These are phyloP conservation scores for Candida sp. DNA, from an alignment of 1,139 yeast genomes.

Conservation along the genomic window DNA sequence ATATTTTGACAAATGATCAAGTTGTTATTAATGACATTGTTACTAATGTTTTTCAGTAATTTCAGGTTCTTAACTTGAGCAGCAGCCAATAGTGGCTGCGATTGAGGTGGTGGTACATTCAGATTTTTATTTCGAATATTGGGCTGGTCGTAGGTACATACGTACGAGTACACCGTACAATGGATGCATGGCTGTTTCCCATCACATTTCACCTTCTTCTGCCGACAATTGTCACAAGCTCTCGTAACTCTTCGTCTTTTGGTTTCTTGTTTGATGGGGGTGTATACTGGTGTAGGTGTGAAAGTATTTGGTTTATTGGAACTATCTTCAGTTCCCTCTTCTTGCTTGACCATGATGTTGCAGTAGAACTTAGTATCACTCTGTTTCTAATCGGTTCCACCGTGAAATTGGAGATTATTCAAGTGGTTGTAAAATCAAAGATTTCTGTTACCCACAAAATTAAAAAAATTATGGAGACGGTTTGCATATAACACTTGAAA, in stretches of 20 bases:
- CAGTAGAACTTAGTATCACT: neutral
- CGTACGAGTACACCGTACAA: slow-evolving; percentile 82
- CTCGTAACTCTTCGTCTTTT: slow-evolving; percentile 79
- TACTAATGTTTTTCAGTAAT: slow-evolving; percentile 7
- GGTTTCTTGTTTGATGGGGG: slow-evolving; percentile 13
- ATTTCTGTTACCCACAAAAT: no score
- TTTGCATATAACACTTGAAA: neutral
- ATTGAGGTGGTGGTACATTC: slow-evolving; percentile 12
- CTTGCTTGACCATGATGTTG: neutral
- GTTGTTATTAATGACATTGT: slow-evolving; percentile 11
- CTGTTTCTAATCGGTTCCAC: neutral
- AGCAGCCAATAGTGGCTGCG: slow-evolving; percentile 4
- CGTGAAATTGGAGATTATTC: no score
- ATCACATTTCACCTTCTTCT: slow-evolving; percentile 83
- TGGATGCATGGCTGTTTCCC: slow-evolving; percentile 87
- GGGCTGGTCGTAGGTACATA: slow-evolving; percentile 74
- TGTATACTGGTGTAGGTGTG: neutral
- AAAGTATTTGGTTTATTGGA: neutral
- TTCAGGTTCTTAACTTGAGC: neutral
- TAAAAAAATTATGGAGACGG: neutral
- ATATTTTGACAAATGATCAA: slow-evolving; percentile 23
- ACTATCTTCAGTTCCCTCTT: neutral
- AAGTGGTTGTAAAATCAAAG: neutral
- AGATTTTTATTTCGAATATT: slow-evolving; percentile 52
- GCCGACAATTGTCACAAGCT: slow-evolving; percentile 80